Evolutionary conservation across 2,329 filamentous ascomycete genomes (phyloP), one percentile per base, ranked within the genome.

Genomic region (Trichoderma sp.): DNA sequence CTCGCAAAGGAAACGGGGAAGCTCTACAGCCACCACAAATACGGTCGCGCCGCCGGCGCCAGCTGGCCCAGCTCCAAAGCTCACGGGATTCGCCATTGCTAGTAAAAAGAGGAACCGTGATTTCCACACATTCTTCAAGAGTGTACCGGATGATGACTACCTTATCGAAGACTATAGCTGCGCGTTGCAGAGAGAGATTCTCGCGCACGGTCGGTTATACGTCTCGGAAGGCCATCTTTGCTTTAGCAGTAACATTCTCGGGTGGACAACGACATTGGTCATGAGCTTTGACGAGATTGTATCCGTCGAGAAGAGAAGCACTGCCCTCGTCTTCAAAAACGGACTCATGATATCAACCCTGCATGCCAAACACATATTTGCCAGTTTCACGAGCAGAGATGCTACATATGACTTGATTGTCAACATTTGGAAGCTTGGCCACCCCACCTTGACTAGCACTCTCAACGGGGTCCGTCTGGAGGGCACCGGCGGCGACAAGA

Each of bases 281-380:
- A 97, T 99, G 84, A 97, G 94, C 81, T 99, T 99, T 80, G 96
- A 99, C 79, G 96, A 99, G 81, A 93, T 99, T 72, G 93, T 98
- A 24, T 94, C 95, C 1, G 93, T 99, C 8, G 96, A 99, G 82
- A 98, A 98, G 84, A 93, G 97, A 81, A 98, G 91, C 79, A 99
- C 96, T 0, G 96, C 96, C 0, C 87, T 99, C 73, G 86, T 99
- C 2, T 98, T 99, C 83, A 97, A 97, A 73, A 99, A 99, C 79
- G 97, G 95, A 4, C 93, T 99, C 70, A 96, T 97, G 83, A 97
- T 99, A 57, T 94, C 97, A 64, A 99, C 96, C 0, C 84, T 98
- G 14, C 96, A 99, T 80, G 94, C 96, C 57, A 94, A 96, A 75
- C 96, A 99, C 78, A 91, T 97, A 1, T 99, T 99, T 82, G 95